phyloP scores from a whole-genome alignment of 768 basidiomycete species.

The Multifurca ochricompacta region DNA sequence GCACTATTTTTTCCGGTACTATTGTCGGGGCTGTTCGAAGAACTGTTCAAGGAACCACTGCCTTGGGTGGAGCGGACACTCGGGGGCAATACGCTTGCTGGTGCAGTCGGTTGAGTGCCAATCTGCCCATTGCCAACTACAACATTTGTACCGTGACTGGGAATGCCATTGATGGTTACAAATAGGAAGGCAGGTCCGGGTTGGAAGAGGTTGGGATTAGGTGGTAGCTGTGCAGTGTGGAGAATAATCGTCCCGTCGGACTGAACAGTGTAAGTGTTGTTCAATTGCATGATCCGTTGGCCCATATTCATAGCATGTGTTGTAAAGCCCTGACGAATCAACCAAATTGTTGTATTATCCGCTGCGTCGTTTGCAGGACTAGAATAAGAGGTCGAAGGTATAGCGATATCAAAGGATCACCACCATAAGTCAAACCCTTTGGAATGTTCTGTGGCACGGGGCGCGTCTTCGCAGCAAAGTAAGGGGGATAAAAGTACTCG shows the following conservation, averaged over 20 bases:
- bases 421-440: conserved; percentile 70
- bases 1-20: not conserved
- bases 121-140: conserved; percentile 74
- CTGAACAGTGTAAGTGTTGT: conserved; percentile 78
- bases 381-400: conserved; percentile 57
- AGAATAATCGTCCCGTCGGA: conserved; percentile 67
- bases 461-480: conserved; percentile 63
- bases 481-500: conserved; percentile 88
- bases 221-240: conserved; percentile 75
- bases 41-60: not conserved
- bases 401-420: conserved; percentile 65
- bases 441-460: conserved; percentile 68
- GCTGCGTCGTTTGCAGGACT: conserved; percentile 63
- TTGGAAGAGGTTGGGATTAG: conserved; percentile 75
- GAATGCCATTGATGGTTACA: conserved; percentile 77
- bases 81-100: conserved; percentile 40
- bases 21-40: not conserved
- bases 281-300: conserved; percentile 71
- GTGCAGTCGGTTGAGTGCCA: conserved; percentile 51
- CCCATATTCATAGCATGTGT: conserved; percentile 87
- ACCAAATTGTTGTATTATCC: conserved; percentile 61
- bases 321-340: conserved; percentile 77
- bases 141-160: conserved; percentile 68
- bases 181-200: conserved; percentile 84
- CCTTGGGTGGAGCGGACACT: conserved; percentile 28